Percentiles rank a stretch among this genome's conserved stretches.
Evolutionary conservation across 2,329 filamentous ascomycete species (phyloP).

Genomic region (Diaporthe sp.): DNA sequence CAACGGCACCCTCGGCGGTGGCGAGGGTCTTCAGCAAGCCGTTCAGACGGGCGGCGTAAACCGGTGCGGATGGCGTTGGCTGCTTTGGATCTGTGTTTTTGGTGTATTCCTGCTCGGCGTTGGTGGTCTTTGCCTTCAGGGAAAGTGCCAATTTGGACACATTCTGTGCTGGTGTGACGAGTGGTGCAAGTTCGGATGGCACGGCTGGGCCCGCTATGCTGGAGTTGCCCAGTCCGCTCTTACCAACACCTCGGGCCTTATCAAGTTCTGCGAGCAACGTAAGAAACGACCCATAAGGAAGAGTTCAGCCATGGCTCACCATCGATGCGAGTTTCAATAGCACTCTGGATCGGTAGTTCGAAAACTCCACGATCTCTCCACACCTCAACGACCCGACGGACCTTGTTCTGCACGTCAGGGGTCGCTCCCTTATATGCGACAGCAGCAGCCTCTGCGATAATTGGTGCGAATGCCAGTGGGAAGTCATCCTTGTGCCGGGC

Average conservation of each 20-base stretch:
- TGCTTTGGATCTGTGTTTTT: slow-evolving; percentile 82
- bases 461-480: slow-evolving; percentile 88
- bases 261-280: slow-evolving; percentile 68
- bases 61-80: slow-evolving; percentile 82
- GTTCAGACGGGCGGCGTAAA: slow-evolving; percentile 90
- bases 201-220: slow-evolving; percentile 76
- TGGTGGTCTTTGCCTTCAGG: slow-evolving; percentile 75
- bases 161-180: slow-evolving; percentile 81
- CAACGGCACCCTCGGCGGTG: slow-evolving; percentile 88
- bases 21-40: slow-evolving; percentile 91
- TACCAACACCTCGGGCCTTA: slow-evolving; percentile 67
- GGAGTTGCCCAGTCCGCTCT: slow-evolving; percentile 69
- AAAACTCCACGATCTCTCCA: slow-evolving; percentile 93
- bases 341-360: slow-evolving; percentile 81
- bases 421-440: slow-evolving; percentile 92
- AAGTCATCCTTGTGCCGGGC: slow-evolving; percentile 94
- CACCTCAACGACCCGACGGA: slow-evolving; percentile 91
- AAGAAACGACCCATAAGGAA: not conserved
- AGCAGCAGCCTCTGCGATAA: slow-evolving; percentile 91
- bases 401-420: slow-evolving; percentile 87
- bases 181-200: slow-evolving; percentile 81
- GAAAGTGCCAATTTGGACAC: slow-evolving; percentile 80
- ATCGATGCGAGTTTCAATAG: slow-evolving; percentile 83
- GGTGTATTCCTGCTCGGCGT: slow-evolving; percentile 85
- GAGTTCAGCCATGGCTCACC: slow-evolving; percentile 64